phyloP scores from a whole-genome alignment of 1,284 basidiomycete species.

The Xanthoconium separans region DNA sequence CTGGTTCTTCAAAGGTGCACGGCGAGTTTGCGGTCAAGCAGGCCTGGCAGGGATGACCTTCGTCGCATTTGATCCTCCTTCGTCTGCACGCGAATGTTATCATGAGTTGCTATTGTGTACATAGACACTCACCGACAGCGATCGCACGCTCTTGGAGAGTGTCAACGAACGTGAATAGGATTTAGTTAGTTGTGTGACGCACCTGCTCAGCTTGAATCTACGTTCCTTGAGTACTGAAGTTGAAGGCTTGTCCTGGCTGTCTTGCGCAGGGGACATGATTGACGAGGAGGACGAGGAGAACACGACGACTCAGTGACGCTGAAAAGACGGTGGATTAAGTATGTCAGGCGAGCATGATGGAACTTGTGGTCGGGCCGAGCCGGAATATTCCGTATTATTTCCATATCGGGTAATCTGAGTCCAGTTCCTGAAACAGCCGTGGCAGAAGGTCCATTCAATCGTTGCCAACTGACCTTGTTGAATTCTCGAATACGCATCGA shows the following conservation, averaged over 20 bases:
- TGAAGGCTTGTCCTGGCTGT: conserved; percentile 41
- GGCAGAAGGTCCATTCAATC: not conserved
- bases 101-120: not conserved
- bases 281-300: conserved; percentile 7
- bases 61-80: conserved; percentile 79
- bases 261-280: conserved; percentile 42
- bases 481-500: conserved; percentile 19
- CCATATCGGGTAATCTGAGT: conserved; percentile 30
- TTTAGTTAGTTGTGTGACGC: conserved; percentile 19
- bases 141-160: conserved; percentile 67
- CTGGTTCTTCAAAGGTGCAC: conserved; percentile 82
- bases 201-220: conserved; percentile 83
- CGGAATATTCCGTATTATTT: conserved; percentile 23
- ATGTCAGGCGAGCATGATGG: conserved; percentile 11
- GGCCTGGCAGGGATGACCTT: conserved; percentile 82
- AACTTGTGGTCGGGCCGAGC: conserved; percentile 25
- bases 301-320: conserved; percentile 1
- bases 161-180: conserved; percentile 2
- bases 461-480: conserved; percentile 10
- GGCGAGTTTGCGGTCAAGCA: conserved; percentile 74
- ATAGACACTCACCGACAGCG: conserved; percentile 68
- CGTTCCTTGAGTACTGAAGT: conserved; percentile 67
- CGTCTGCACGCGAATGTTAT: conserved; percentile 44
- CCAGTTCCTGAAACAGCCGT: conserved; percentile 33
- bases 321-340: conserved; percentile 27